Percentiles rank a stretch among this genome's conserved stretches.
Evolutionary conservation across 2,329 filamentous ascomycete genomes (phyloP).

Genomic region (Alternaria sp.): DNA sequence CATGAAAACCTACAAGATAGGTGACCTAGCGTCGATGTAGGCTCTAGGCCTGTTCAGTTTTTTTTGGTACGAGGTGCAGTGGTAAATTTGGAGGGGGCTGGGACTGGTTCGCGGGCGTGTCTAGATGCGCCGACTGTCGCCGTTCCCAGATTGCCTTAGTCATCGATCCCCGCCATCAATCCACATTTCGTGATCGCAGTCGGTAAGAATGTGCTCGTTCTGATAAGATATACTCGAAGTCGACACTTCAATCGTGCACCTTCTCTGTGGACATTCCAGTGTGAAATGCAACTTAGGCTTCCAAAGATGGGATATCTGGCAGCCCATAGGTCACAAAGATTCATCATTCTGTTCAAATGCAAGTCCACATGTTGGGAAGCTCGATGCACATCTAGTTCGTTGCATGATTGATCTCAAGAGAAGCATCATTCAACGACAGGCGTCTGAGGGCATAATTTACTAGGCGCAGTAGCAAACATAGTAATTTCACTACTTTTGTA

Average conservation of each 20-base stretch:
- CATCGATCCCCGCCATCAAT: background rate
- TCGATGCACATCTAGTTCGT: background rate
- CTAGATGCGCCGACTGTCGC: background rate
- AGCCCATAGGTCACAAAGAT: background rate
- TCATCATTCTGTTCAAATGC: background rate
- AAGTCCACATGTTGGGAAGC: background rate
- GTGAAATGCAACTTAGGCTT: background rate
- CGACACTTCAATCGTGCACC: background rate
- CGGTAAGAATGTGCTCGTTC: background rate
- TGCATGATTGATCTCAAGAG: background rate
- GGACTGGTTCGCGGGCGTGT: background rate
- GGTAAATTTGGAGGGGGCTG: background rate
- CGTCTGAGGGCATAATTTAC: background rate
- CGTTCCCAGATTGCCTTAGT: background rate
- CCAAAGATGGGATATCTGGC: background rate
- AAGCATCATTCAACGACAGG: background rate
- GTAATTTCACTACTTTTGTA: background rate
- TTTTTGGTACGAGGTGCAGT: too few species aligned
- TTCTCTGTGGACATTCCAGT: background rate
- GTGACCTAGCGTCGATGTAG: too few species aligned
- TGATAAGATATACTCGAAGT: background rate
- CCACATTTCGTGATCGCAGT: background rate
- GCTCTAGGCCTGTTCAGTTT: too few species aligned
- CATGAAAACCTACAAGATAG: too few species aligned
- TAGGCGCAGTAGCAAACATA: background rate